These are phyloP conservation scores for Endocarpon pusillum DNA, from an alignment of 495 filamentous ascomycete species.

Conservation along the genomic window DNA sequence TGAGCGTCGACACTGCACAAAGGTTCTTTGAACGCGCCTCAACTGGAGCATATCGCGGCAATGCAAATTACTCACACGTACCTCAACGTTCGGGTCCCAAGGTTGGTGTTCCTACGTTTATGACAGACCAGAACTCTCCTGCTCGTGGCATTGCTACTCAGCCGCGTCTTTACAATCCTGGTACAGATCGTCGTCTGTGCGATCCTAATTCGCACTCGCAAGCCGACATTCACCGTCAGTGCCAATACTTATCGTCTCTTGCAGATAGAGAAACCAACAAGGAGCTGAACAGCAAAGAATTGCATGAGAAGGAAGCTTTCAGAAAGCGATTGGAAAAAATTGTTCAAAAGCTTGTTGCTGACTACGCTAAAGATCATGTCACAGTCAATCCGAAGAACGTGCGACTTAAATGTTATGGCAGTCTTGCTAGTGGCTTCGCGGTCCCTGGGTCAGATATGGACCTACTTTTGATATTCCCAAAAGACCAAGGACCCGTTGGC, in stretches of 20 bases:
- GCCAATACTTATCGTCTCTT: no score
- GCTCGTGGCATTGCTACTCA: no score
- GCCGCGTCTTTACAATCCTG: no score
- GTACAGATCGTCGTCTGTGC: no score
- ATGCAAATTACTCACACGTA: no score
- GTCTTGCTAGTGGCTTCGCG: conserved; percentile 55
- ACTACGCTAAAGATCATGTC: conserved; percentile 24
- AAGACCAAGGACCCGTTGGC: not conserved
- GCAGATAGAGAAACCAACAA: no score
- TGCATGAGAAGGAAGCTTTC: conserved; percentile 44
- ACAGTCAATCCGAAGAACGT: conserved; percentile 33
- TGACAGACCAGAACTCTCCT: no score
- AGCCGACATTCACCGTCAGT: no score
- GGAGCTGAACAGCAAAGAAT: conserved; percentile 28
- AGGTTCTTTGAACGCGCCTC: not conserved
- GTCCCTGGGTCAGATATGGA: conserved; percentile 62
- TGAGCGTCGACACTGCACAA: no score
- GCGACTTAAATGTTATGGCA: conserved; percentile 51
- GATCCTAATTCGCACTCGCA: no score
- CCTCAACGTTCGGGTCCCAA: no score
- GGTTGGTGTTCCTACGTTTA: no score
- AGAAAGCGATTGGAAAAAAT: conserved; percentile 36
- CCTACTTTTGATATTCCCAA: conserved; percentile 43
- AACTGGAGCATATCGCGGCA: not conserved
- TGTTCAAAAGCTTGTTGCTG: conserved; percentile 33